Percentiles rank a stretch among this genome's conserved stretches.
Conservation (phyloP, 2,329 filamentous ascomycete species). For the Fonsecaea nubica region DNA sequence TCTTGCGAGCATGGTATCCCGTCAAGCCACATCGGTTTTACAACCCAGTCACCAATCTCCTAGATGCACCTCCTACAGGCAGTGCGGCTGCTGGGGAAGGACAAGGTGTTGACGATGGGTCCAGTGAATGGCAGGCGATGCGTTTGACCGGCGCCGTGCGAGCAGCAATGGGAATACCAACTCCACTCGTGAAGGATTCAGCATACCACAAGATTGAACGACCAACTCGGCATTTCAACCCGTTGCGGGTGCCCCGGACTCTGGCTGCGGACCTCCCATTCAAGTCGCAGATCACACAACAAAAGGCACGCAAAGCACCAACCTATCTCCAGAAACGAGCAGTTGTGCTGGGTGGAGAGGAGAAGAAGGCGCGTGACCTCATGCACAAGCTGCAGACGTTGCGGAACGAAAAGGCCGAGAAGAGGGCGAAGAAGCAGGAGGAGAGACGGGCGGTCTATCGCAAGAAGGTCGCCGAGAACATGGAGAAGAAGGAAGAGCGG, state of each 20-base stretch:
- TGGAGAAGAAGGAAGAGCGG: conserved; percentile 82
- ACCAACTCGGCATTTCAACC: conserved; percentile 76
- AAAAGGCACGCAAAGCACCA: conserved; percentile 76
- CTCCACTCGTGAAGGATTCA: conserved; percentile 82
- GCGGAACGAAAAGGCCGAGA: conserved; percentile 86
- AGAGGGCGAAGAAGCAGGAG: conserved; percentile 84
- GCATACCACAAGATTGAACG: conserved; percentile 73
- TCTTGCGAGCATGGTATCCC: conserved; percentile 95
- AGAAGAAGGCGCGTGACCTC: conserved; percentile 84
- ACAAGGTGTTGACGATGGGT: conserved; percentile 41
- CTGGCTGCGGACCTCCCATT: conserved; percentile 82
- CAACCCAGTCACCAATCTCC: conserved; percentile 91
- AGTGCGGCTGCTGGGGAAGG: conserved; percentile 33
- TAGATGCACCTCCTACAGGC: conserved; percentile 61
- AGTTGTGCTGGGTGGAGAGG: conserved; percentile 82
- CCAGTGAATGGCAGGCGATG: conserved; percentile 80
- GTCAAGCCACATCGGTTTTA: conserved; percentile 96
- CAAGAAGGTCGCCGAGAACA: conserved; percentile 79
- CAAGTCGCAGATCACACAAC: conserved; percentile 85
- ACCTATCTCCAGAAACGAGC: conserved; percentile 97
- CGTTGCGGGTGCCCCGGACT: conserved; percentile 56
- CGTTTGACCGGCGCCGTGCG: conserved; percentile 91
- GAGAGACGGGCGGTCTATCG: conserved; percentile 80
- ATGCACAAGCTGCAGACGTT: conserved; percentile 93
- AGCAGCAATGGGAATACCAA: conserved; percentile 73